These are phyloP conservation scores for Trichosporon ovoides DNA, from an alignment of 1,284 basidiomycete genomes.

Conservation along the genomic window DNA sequence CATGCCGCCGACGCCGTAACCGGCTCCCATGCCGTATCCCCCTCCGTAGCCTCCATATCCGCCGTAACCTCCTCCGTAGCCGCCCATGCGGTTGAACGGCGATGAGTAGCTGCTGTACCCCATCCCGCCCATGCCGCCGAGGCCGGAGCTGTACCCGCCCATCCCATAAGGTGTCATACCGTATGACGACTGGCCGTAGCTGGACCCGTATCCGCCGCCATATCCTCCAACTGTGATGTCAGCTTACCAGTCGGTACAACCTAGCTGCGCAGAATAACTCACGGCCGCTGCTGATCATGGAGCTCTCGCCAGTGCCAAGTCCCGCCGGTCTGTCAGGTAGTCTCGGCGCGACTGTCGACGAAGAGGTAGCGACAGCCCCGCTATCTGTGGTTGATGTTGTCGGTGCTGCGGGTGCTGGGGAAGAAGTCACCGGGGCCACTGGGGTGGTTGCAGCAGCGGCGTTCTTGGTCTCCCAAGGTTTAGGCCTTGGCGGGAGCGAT, in stretches of 20 bases:
- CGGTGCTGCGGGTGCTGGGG: conserved; percentile 27
- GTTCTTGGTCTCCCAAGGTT: conserved; percentile 39
- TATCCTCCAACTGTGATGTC: conserved; percentile 1
- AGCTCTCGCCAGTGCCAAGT: conserved; percentile 17
- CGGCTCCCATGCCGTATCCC: conserved; percentile 45
- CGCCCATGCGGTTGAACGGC: conserved; percentile 31
- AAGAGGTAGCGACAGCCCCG: conserved; percentile 26
- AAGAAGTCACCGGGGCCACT: conserved; percentile 5
- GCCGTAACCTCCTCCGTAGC: conserved; percentile 49
- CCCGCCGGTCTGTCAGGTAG: conserved; percentile 40
- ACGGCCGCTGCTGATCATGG: conserved; percentile 6
- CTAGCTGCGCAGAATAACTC: too few species aligned
- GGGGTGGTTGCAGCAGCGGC: conserved; percentile 20
- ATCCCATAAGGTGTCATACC: conserved; percentile 22
- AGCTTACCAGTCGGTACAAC: too few species aligned
- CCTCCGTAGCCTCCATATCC: conserved; percentile 28
- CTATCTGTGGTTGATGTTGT: conserved; percentile 17
- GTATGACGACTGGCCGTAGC: conserved; percentile 24
- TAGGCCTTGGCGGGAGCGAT: conserved; percentile 39
- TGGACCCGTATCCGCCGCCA: conserved; percentile 9
- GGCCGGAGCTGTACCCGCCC: conserved; percentile 8
- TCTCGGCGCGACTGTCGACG: conserved; percentile 28
- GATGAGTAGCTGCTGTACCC: conserved; percentile 24
- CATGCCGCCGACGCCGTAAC: conserved; percentile 54
- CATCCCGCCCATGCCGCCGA: conserved; percentile 39